Percentiles rank a stretch among this genome's conserved stretches.
These are phyloP conservation scores for Tolypocladium capitatum DNA, from an alignment of 2,329 filamentous ascomycete genomes.

Conservation along the genomic window DNA sequence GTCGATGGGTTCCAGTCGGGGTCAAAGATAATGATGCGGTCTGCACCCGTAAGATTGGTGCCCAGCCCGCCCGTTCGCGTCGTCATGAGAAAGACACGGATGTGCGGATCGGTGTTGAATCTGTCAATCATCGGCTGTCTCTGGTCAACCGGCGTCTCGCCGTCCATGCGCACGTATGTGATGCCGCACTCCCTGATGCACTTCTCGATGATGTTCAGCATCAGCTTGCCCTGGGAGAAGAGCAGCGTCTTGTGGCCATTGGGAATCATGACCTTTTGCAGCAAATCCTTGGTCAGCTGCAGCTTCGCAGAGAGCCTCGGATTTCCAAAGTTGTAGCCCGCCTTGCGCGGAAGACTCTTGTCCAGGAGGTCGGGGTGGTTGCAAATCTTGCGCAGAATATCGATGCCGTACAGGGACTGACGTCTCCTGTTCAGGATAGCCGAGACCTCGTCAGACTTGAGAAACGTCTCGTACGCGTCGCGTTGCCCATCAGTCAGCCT, in stretches of 20 bases:
- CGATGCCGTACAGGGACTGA: conserved; percentile 79
- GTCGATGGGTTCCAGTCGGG: conserved; percentile 98
- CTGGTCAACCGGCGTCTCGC: conserved; percentile 73
- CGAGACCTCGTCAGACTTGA: conserved; percentile 74
- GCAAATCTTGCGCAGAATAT: conserved; percentile 88
- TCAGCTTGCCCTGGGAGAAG: conserved; percentile 86
- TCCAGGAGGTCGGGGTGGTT: conserved; percentile 88
- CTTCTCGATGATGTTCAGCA: conserved; percentile 85
- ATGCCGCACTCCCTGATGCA: conserved; percentile 61
- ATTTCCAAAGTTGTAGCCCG: conserved; percentile 64
- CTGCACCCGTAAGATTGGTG: conserved; percentile 86
- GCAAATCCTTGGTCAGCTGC: conserved; percentile 78
- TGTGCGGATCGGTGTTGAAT: conserved; percentile 69
- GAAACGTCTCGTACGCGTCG: conserved; percentile 66
- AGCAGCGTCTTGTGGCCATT: conserved; percentile 86
- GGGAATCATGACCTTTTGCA: conserved; percentile 72
- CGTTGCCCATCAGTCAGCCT: conserved; percentile 70
- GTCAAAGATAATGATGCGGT: conserved; percentile 95
- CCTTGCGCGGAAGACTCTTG: conserved; percentile 38
- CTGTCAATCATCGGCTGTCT: conserved; percentile 84
- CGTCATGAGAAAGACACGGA: conserved; percentile 85
- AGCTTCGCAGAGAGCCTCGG: conserved; percentile 82
- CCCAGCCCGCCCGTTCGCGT: conserved; percentile 92
- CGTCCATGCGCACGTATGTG: conserved; percentile 83
- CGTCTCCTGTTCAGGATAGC: conserved; percentile 62